Evolutionary conservation across 1,284 basidiomycete genomes (phyloP).

Genomic region (Sanguinoderma infundibulare): DNA sequence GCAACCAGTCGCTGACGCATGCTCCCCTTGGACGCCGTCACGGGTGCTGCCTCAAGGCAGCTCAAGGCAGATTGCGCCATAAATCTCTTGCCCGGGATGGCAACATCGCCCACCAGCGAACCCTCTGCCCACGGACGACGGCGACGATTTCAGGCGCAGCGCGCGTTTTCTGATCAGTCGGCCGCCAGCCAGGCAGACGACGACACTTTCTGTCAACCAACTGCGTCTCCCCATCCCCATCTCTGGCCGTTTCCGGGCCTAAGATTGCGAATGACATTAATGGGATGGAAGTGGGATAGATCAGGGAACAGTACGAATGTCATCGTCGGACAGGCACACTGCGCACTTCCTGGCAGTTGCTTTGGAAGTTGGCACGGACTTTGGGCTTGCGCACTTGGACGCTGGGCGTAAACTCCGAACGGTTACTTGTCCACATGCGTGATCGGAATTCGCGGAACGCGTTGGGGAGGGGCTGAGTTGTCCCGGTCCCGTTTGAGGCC

Average conservation of each 20-base stretch:
- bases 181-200: neutral
- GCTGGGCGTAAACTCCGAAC: neutral
- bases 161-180: constrained; percentile 14
- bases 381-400: neutral
- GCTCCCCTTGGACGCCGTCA: constrained; percentile 17
- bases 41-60: constrained; percentile 14
- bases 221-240: neutral
- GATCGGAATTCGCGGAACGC: neutral
- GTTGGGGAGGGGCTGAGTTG: neutral
- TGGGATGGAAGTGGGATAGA: constrained; percentile 7
- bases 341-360: neutral
- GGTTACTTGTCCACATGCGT: neutral
- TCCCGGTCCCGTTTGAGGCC: neutral
- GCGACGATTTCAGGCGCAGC: too few relatives aligned
- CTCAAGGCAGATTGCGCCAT: constrained; percentile 31
- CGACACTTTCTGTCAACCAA: neutral
- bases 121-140: constrained; percentile 31
- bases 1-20: constrained; percentile 18
- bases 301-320: neutral
- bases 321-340: neutral
- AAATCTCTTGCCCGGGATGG: constrained; percentile 15
- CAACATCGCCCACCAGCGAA: constrained; percentile 15
- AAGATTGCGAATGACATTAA: too few relatives aligned
- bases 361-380: neutral
- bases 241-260: constrained; percentile 22